Evolutionary conservation across 495 filamentous ascomycete species (phyloP).

Genomic region (Xylaria nigripes): DNA sequence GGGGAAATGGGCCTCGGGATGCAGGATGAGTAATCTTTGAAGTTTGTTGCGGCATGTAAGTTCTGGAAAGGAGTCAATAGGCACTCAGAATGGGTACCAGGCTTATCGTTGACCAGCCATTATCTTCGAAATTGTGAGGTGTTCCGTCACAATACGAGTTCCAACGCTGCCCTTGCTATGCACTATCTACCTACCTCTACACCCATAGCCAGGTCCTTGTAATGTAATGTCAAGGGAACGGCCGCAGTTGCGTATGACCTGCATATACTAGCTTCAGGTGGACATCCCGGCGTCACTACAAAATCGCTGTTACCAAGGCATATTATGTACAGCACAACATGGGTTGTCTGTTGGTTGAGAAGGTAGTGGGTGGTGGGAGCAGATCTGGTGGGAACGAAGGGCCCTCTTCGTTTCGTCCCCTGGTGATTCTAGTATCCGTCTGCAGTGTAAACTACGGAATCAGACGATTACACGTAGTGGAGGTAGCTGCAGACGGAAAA

Average conservation of each 20-base stretch:
- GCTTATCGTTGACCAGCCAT: not conserved
- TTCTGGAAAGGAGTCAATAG: not conserved
- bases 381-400: not conserved
- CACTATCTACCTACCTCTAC: not conserved
- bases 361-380: not conserved
- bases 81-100: not conserved
- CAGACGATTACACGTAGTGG: conserved; percentile 6
- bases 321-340: not conserved
- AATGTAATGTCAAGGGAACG: not conserved
- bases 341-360: not conserved
- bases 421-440: not conserved
- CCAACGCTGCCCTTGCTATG: no score
- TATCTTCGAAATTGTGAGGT: not conserved
- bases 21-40: not conserved
- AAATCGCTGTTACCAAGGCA: not conserved
- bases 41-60: not conserved
- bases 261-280: not conserved
- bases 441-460: no score
- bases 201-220: no score
- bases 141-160: not conserved
- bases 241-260: not conserved
- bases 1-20: not conserved
- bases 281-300: not conserved
- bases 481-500: not conserved
- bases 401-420: not conserved